Evolutionary conservation across 305 asterid species (phyloP).

Genomic region (Withania somnifera): DNA sequence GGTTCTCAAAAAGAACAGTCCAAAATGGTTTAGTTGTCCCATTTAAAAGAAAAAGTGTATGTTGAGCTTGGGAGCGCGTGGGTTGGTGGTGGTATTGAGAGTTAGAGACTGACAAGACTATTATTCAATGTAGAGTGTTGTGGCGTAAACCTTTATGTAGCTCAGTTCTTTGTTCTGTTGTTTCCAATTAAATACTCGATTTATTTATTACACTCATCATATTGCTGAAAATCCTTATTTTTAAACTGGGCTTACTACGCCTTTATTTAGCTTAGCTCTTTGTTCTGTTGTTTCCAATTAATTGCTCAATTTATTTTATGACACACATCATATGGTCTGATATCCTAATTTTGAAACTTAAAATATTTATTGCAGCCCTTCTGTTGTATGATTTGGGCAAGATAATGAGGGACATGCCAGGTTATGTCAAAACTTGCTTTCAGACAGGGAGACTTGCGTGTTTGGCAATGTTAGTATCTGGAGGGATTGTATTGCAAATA

Average conservation of each 20-base stretch:
- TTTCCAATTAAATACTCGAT: neutral
- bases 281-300: neutral
- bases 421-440: conserved; percentile 62
- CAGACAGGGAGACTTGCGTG: conserved; percentile 79
- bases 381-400: conserved; percentile 26
- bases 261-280: neutral
- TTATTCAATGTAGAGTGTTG: neutral
- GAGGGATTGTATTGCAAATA: conserved; percentile 87
- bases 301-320: neutral
- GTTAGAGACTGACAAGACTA: neutral
- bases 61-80: neutral
- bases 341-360: neutral
- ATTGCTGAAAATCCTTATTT: neutral
- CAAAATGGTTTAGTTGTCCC: neutral
- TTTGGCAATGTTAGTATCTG: conserved; percentile 79
- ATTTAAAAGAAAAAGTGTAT: neutral
- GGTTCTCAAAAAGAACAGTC: neutral
- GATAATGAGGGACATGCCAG: conserved; percentile 66
- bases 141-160: neutral
- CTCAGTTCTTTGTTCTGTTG: neutral
- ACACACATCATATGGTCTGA: neutral
- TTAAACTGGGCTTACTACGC: neutral
- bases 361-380: conserved; percentile 7
- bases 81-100: neutral
- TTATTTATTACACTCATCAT: neutral